Evolutionary conservation across 345 rosid genomes (phyloP).

Genomic region (Dovyalis caffra): DNA sequence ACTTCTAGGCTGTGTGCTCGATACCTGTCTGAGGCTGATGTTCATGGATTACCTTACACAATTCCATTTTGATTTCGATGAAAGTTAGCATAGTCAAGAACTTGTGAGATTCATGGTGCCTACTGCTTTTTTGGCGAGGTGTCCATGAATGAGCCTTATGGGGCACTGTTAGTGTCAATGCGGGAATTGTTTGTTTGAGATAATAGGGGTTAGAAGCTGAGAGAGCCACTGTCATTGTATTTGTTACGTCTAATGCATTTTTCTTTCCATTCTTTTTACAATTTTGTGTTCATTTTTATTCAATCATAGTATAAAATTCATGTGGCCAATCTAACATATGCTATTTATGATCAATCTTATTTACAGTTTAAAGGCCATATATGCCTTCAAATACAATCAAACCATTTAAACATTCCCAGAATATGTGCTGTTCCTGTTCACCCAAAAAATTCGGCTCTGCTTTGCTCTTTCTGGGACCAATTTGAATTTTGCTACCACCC

Average conservation of each 20-base stretch:
- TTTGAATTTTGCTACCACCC: neutral
- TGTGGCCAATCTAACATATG: neutral
- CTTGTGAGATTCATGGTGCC: neutral
- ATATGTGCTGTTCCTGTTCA: neutral
- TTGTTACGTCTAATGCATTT: neutral
- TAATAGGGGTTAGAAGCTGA: neutral
- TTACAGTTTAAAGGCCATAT: neutral
- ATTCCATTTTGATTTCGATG: constrained; percentile 40
- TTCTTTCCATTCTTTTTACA: neutral
- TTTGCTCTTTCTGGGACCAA: neutral
- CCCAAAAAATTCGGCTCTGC: no score
- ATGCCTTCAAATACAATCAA: neutral
- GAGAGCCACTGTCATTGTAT: neutral
- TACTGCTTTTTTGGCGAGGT: neutral
- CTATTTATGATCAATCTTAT: neutral
- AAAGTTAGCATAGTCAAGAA: neutral
- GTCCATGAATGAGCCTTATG: neutral
- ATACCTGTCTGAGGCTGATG: constrained; percentile 37
- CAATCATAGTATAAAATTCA: neutral
- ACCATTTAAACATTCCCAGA: neutral
- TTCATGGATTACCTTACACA: constrained; percentile 59
- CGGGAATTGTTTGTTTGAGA: neutral
- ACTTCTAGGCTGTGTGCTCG: constrained; percentile 39
- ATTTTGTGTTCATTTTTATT: neutral
- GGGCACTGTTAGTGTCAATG: neutral